phyloP scores from a whole-genome alignment of 2,329 filamentous ascomycete genomes.

The Epichloe brachyelytri region DNA sequence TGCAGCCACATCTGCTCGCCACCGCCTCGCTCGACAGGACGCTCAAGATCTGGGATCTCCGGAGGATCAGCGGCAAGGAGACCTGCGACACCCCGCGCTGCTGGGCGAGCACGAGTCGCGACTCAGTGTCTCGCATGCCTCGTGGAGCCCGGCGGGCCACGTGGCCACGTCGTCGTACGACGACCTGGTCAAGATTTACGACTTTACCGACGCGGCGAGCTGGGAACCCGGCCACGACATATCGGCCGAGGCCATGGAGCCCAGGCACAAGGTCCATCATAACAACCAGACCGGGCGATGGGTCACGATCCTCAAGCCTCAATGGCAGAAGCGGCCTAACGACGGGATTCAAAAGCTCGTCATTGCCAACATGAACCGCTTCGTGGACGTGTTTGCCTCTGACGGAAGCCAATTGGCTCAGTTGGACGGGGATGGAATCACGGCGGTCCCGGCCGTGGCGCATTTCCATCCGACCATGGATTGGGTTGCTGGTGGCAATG shows the following conservation, averaged over 20 bases:
- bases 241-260: slow-evolving; percentile 50
- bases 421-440: slow-evolving; percentile 77
- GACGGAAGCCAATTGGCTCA: slow-evolving; percentile 82
- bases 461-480: slow-evolving; percentile 78
- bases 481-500: slow-evolving; percentile 87
- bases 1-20: slow-evolving; percentile 68
- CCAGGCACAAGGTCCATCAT: slow-evolving; percentile 57
- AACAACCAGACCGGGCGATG: slow-evolving; percentile 95
- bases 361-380: slow-evolving; percentile 96
- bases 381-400: slow-evolving; percentile 78
- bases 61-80: slow-evolving; percentile 59
- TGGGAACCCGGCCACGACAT: slow-evolving; percentile 50
- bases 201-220: slow-evolving; percentile 48
- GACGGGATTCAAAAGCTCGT: slow-evolving; percentile 78
- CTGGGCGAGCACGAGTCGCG: slow-evolving; percentile 72
- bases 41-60: slow-evolving; percentile 83
- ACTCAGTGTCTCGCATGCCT: slow-evolving; percentile 82
- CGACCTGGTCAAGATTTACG: slow-evolving; percentile 86
- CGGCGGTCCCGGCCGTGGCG: slow-evolving; percentile 84
- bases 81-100: slow-evolving; percentile 49
- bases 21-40: slow-evolving; percentile 85
- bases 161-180: slow-evolving; percentile 91
- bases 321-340: slow-evolving; percentile 73
- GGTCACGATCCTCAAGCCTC: slow-evolving; percentile 72
- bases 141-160: slow-evolving; percentile 75